Percentiles rank a stretch among this genome's conserved stretches.
Evolutionary conservation across 2,329 filamentous ascomycete species (phyloP).

Genomic region (Neofusicoccum parvum): DNA sequence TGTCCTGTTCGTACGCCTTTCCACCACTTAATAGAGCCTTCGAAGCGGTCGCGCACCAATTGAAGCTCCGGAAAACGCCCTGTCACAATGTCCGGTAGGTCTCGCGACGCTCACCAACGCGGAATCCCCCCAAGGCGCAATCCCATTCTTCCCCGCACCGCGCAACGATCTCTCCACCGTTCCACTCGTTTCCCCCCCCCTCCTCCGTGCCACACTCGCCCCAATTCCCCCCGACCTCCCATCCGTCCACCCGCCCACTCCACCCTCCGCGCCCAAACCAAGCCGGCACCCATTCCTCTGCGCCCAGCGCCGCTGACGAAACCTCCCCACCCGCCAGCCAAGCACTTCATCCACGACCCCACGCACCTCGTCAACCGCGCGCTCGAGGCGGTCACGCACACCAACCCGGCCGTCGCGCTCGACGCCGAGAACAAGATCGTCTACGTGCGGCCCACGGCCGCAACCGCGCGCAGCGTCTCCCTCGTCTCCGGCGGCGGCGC

Average conservation of each 20-base stretch:
- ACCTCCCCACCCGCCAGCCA: slow-evolving; percentile 42
- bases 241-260: not conserved
- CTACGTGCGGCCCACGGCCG: slow-evolving; percentile 67
- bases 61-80: not conserved
- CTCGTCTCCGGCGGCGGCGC: slow-evolving; percentile 86
- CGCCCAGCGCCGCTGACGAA: not conserved
- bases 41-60: not conserved
- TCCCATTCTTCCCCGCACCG: not conserved
- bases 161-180: slow-evolving; percentile 1
- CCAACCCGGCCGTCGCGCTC: slow-evolving; percentile 80
- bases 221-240: not conserved
- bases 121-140: not conserved
- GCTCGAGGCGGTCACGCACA: slow-evolving; percentile 74
- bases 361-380: slow-evolving; percentile 76
- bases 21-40: not conserved
- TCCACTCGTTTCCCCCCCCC: not conserved
- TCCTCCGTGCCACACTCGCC: not conserved
- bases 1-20: not conserved
- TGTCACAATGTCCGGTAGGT: slow-evolving; percentile 16
- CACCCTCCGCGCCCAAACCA: not conserved
- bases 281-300: not conserved
- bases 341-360: slow-evolving; percentile 90
- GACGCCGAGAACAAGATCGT: slow-evolving; percentile 81
- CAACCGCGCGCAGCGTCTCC: slow-evolving; percentile 63
- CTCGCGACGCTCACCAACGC: not conserved